Base-by-base conservation (phyloP, 768 basidiomycete genomes). In the Gyrodon lividus region DNA sequence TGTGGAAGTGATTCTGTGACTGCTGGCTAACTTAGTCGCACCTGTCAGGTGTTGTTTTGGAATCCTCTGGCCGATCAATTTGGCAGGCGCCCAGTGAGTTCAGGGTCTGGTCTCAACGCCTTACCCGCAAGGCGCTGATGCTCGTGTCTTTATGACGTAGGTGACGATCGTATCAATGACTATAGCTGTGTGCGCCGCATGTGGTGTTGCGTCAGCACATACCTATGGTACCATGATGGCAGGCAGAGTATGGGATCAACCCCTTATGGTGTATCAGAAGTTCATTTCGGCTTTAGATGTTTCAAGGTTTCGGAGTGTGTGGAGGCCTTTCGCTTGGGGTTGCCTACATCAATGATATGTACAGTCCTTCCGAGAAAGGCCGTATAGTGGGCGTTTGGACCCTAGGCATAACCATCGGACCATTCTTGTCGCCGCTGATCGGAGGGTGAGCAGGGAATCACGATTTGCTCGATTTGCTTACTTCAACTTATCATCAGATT, bases 1-100 rank as follows among this genome's bases (percentile, higher is more conserved):
- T 26, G 16, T 7, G 33, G 10, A 10, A 14, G 35, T 24, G 24
- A 13, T 38, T 10, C 35, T 38, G 20, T 14, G 34, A 20, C 20
- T 6, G 40, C 40, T 48, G 52, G 46, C 28, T 55, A 53, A 23
- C 9, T 47, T 37, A 43, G 13, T 47, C 35, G 45, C 19, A 49
- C 48, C 48, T 19, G 31, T n/a, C 10, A 35, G 43, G 48, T 43
- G 19, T 13, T 39, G 16, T 44, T 10, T 3, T 34, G 10, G 4
- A 20, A 6, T 31, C 37, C 30, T 7, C 31, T 35, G 24, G 30
- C 7, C 4, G 26, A 37, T 40, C 34, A 16, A 28, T 46, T 28
- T 13, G n/a, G 23, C 16, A 26, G 26, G n/a, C 30, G 37, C 28
- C 38, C 23, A 12, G 58, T 46, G 23, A 40, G 28, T 24, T 2